Conservation (phyloP, 805 yeast genomes). For the Sungouiozyma intestinalis region DNA sequence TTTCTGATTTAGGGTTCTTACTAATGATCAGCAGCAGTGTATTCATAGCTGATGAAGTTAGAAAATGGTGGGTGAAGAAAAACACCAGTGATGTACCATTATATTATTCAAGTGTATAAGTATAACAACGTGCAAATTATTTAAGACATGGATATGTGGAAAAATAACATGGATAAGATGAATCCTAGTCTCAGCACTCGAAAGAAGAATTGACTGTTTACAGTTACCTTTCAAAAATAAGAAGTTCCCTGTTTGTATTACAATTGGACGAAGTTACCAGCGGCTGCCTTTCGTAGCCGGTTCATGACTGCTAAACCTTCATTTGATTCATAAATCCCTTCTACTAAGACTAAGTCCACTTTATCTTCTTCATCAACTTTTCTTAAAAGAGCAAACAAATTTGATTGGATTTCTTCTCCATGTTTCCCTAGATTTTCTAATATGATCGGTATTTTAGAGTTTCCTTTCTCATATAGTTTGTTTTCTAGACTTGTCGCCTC, state of each 20-base stretch:
- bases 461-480: not conserved
- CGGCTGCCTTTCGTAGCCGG: constrained; percentile 36
- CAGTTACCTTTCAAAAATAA: too few relatives aligned
- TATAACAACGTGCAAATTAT: not conserved
- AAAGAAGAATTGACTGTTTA: too few relatives aligned
- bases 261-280: constrained; percentile 5
- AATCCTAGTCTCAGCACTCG: too few relatives aligned
- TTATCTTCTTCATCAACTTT: constrained; percentile 55
- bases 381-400: constrained; percentile 62
- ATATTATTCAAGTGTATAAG: constrained; percentile 7
- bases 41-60: constrained; percentile 71
- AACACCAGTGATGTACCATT: constrained; percentile 9
- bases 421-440: constrained; percentile 34
- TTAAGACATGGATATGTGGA: too few relatives aligned
- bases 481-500: not conserved
- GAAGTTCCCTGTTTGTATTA: too few relatives aligned
- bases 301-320: constrained; percentile 96
- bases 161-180: too few relatives aligned
- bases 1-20: constrained; percentile 61
- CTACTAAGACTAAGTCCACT: constrained; percentile 70
- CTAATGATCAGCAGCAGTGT: constrained; percentile 63
- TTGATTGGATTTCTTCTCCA: constrained; percentile 55
- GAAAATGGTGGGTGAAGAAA: constrained; percentile 39
- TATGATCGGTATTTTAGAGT: constrained; percentile 1
- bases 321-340: constrained; percentile 61